phyloP scores from a whole-genome alignment of 208 protist species.

The Kentomonas sorsogonicus region DNA sequence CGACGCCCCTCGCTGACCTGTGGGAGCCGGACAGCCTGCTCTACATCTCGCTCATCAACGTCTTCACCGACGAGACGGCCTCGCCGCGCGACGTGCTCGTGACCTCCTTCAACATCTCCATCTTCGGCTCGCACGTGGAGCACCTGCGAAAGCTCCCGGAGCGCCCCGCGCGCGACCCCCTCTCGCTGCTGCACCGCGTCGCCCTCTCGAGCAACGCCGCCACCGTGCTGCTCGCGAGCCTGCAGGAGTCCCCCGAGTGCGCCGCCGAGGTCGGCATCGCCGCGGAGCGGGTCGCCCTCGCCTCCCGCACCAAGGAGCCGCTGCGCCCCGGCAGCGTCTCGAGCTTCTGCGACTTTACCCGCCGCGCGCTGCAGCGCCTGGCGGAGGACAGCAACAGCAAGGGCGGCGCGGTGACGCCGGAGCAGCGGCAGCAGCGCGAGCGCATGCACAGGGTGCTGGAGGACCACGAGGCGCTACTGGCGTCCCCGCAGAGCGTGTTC shows the following conservation, averaged over 20 bases:
- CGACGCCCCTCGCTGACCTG: neutral
- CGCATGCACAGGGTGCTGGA: slow-evolving; percentile 20
- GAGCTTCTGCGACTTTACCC: slow-evolving; percentile 18
- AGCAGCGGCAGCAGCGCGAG: slow-evolving; percentile 1
- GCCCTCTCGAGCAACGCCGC: slow-evolving; percentile 14
- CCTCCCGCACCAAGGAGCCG: slow-evolving; percentile 12
- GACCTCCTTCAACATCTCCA: slow-evolving; percentile 25
- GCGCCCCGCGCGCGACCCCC: neutral
- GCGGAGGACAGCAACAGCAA: neutral
- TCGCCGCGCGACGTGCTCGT: slow-evolving; percentile 32
- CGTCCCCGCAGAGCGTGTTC: slow-evolving; percentile 2
- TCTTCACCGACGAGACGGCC: slow-evolving; percentile 10
- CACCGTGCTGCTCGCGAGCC: slow-evolving; percentile 19
- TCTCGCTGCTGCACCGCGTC: slow-evolving; percentile 14
- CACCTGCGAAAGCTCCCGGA: slow-evolving; percentile 11
- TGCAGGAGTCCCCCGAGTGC: no score
- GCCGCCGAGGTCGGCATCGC: slow-evolving; percentile 13
- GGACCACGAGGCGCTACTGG: slow-evolving; percentile 18
- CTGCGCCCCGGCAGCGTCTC: slow-evolving; percentile 21
- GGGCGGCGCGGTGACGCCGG: neutral
- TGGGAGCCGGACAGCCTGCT: slow-evolving; percentile 18
- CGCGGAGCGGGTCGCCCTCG: slow-evolving; percentile 8
- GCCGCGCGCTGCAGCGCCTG: slow-evolving; percentile 16
- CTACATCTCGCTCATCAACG: slow-evolving; percentile 26
- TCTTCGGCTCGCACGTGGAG: slow-evolving; percentile 27